Evolutionary conservation across 2,329 filamentous ascomycete genomes (phyloP).

Genomic region (Verticillium albo-atrum): DNA sequence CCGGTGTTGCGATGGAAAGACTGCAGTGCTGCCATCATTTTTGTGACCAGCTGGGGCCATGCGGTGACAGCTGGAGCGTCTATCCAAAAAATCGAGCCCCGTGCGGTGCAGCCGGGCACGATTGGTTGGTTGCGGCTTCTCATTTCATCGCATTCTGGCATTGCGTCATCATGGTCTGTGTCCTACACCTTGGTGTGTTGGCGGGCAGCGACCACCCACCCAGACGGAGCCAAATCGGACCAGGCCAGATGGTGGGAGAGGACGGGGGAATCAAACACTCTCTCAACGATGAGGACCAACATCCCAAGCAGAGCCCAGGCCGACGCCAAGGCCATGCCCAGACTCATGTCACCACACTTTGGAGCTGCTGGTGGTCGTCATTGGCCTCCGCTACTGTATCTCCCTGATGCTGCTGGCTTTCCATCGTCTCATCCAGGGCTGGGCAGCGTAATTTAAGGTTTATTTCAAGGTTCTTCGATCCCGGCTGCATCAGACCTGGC

Average conservation of each 20-base stretch:
- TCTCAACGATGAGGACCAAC: not conserved
- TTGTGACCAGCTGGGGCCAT: not conserved
- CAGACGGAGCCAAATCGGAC: not conserved
- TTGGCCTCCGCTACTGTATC: not conserved
- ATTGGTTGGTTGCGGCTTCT: not conserved
- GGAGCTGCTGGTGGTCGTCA: not conserved
- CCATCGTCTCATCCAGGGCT: not conserved
- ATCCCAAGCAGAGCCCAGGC: not conserved
- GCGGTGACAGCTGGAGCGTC: too few relatives aligned
- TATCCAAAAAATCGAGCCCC: too few relatives aligned
- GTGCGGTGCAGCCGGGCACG: too few relatives aligned
- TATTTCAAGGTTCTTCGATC: not conserved
- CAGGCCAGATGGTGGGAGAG: too few relatives aligned
- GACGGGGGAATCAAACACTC: not conserved
- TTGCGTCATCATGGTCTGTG: not conserved
- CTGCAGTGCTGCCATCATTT: too few relatives aligned
- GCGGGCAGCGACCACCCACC: too few relatives aligned
- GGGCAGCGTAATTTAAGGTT: not conserved
- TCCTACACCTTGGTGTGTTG: not conserved
- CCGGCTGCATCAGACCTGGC: not conserved
- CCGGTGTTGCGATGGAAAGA: too few relatives aligned
- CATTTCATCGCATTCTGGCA: not conserved
- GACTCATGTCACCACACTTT: not conserved
- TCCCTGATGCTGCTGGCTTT: not conserved
- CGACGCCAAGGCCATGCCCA: not conserved